Base-by-base conservation (phyloP, 83 land plant species). In the Larix sibirica region DNA sequence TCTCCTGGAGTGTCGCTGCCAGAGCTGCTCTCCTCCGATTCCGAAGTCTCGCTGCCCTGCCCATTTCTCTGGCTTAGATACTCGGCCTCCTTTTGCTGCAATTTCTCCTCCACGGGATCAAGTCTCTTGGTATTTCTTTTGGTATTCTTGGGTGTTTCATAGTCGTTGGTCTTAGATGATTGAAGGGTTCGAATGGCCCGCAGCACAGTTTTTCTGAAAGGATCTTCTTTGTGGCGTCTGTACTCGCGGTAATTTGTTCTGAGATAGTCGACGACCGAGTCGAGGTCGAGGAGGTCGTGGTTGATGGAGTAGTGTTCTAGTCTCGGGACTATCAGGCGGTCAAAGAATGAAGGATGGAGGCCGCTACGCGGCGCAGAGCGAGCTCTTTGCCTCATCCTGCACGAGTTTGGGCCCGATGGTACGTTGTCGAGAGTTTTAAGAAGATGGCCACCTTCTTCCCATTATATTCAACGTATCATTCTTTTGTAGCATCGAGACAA, bases 211-310 rank as follows among this genome's bases (percentile, higher is more conserved):
- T 65, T 83, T 18, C 89, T 60, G 85, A 94, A 91, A 24, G 95
- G 93, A 33, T 85, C 88, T 36, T 64, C 60, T 81, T 90, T 89
- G 80, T 87, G 68, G 63, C 96, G 89, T 54, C 70, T 14, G 84
- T 94, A 95, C 69, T 90, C 93, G 5, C 88, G 85, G 84, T 85
- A 91, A 20, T 63, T 80, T n/a, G 79, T 20, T 24, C 92, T 87
- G 73, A 95, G 92, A 62, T 87, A 81, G 40, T 87, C 85, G 26
- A 90, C 85, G 50, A 87, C 80, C 21, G 58, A 78, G 9, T 89
- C 90, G n/a, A 84, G 76, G 67, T 93, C 86, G n/a, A 7, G 31
- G 26, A 79, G 36, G 31, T 67, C 81, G 64, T 89, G 79, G 79
- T 84, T 83, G 24, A 64, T 75, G 42, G 90, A 77, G 40, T 83